A percentile compares a stretch with the other conserved stretches of the same genome.
phyloP scores from a whole-genome alignment of 257 asterid species.

The Sherardia arvensis region DNA sequence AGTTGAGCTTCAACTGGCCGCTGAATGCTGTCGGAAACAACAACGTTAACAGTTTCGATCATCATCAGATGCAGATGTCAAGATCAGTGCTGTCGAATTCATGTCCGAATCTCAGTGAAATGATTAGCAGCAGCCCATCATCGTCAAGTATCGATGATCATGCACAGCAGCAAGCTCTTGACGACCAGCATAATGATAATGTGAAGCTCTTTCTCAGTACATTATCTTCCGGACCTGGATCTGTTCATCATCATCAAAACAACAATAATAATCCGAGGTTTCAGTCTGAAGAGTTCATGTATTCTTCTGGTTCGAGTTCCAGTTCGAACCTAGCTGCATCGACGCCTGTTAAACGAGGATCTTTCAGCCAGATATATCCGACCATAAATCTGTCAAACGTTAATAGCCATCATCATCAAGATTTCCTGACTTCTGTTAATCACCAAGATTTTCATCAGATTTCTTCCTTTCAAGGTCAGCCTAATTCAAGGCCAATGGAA shows the following conservation, averaged over 20 bases:
- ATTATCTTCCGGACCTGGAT: slow-evolving; percentile 23
- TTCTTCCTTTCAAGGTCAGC: slow-evolving; percentile 22
- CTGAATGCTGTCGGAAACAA: background rate
- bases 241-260: too few relatives aligned
- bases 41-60: background rate
- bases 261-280: slow-evolving; percentile 1
- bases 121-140: slow-evolving; percentile 33
- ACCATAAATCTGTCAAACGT: slow-evolving; percentile 31
- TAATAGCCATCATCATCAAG: slow-evolving; percentile 22
- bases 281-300: slow-evolving; percentile 21
- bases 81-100: slow-evolving; percentile 24
- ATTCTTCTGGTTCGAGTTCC: slow-evolving; percentile 2
- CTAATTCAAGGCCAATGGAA: slow-evolving; percentile 30
- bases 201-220: slow-evolving; percentile 39
- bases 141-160: slow-evolving; percentile 22
- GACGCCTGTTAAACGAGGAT: slow-evolving; percentile 14
- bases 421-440: slow-evolving; percentile 61
- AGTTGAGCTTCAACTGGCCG: slow-evolving; percentile 32
- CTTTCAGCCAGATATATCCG: slow-evolving; percentile 47
- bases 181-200: slow-evolving; percentile 11
- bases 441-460: slow-evolving; percentile 19
- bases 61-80: slow-evolving; percentile 20
- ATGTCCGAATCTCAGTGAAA: slow-evolving; percentile 30
- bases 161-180: background rate
- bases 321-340: background rate